Conservation (phyloP, 805 yeast genomes). For the Brettanomyces naardenensis region DNA sequence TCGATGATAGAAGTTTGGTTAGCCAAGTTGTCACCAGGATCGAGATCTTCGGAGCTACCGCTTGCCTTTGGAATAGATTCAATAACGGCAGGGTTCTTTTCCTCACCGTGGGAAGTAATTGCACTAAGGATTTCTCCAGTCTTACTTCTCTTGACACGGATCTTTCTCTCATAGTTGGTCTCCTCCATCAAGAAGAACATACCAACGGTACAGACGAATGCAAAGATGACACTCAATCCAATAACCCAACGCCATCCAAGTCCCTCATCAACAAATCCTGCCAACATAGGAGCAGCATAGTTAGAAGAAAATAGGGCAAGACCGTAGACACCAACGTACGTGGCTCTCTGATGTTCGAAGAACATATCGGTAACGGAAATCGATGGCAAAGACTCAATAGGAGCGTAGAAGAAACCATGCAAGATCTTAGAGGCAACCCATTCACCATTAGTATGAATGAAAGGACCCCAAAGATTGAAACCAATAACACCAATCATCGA, state of each 20-base stretch:
- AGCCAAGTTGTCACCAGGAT: constrained; percentile 19
- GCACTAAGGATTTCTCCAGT: constrained; percentile 17
- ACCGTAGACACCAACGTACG: constrained; percentile 43
- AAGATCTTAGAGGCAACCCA: constrained; percentile 26
- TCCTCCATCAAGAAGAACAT: constrained; percentile 45
- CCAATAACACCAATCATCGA: constrained; percentile 23
- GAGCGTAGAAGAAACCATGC: constrained; percentile 26
- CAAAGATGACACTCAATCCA: constrained; percentile 39
- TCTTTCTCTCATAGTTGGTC: constrained; percentile 36
- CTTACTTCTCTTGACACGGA: constrained; percentile 19
- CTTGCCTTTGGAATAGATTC: constrained; percentile 5
- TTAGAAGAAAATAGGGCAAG: constrained; percentile 46
- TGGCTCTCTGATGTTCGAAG: constrained; percentile 44
- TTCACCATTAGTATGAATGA: constrained; percentile 22
- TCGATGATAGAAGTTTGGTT: constrained; percentile 23
- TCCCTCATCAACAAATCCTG: constrained; percentile 46
- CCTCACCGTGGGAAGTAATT: constrained; percentile 15
- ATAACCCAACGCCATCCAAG: constrained; percentile 49
- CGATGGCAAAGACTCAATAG: constrained; percentile 42
- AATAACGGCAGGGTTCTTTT: constrained; percentile 6
- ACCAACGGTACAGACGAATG: constrained; percentile 32
- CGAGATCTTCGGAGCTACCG: constrained; percentile 10
- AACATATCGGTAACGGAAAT: constrained; percentile 41
- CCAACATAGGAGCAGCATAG: constrained; percentile 50
- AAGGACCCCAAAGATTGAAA: constrained; percentile 29